Base-by-base conservation (phyloP, 2,329 filamentous ascomycete genomes). In the Grosmannia serpens region DNA sequence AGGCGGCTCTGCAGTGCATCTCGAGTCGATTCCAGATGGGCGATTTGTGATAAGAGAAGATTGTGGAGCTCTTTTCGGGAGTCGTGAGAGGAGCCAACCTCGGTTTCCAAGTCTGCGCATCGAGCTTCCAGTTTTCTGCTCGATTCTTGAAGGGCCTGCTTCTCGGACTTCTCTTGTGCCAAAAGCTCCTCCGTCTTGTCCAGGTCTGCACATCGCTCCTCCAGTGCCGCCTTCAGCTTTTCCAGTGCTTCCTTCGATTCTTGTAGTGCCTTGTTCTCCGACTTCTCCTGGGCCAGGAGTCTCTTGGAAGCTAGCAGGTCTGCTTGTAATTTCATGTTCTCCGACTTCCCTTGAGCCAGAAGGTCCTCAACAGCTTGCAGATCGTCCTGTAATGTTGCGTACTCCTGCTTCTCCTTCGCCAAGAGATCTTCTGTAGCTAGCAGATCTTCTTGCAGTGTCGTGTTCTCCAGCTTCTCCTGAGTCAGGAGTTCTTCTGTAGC, bases 1-100 rank as follows among this genome's bases (percentile, higher is more conserved):
- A 62, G 57, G 17, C 52, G 60, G 26, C 26, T 26, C 53, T 62
- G 58, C 11, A 63, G 47, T 1, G 59, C 55, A 13, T 63, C 60
- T 2, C 59, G 59, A 5, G 59, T 62, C 8, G 50, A 51, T 33
- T 61, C 59, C 3, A 62, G 57, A 22, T 62, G 56, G 7, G 57
- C 55, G 13, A 65, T 60, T 27, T 64, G 59, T 13, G 41, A 50
- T 1, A 60, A 49, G 52, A 64, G 58, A 22, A 63, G 54, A 17
- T 41, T 24, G n/a, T 64, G 57, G 29, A 61, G 51, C 50, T 64
- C 59, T 24, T 56, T 58, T 13, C 58, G 54, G 11, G 60, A 58
- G 2, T 58, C 50, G 3, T 59, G 58, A 5, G 58, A 56, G 0
- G 60, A 58, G 24, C n/a, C 31, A 2, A 63, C 56, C 53, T 64